These are phyloP conservation scores for Saccharum officinarum DNA, from an alignment of 176 grass and related monocot species.

Conservation along the genomic window DNA sequence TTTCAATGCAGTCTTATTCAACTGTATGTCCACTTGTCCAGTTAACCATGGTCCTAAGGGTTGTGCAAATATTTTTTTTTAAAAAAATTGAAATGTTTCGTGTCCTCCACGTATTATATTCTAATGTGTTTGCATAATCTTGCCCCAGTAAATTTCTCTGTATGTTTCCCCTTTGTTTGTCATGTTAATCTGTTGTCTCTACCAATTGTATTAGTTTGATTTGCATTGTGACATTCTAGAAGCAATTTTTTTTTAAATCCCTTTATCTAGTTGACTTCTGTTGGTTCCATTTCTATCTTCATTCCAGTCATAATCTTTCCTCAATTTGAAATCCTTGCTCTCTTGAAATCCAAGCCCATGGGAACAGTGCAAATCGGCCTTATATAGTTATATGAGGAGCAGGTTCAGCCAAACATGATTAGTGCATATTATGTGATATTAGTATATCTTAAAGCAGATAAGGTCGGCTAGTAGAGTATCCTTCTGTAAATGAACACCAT, in stretches of 20 bases:
- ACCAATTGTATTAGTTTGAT: not conserved
- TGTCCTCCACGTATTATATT: not conserved
- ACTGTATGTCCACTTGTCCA: conserved; percentile 11
- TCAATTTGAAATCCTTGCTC: not conserved
- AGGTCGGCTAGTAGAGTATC: not conserved
- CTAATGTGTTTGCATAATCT: not conserved
- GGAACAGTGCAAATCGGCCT: not conserved
- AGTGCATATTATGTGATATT: not conserved
- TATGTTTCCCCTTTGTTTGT: not conserved
- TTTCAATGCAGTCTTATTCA: not conserved
- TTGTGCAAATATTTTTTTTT: not conserved
- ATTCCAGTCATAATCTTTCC: not conserved
- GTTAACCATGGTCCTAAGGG: not conserved
- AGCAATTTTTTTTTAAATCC: not conserved
- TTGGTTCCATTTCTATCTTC: not conserved
- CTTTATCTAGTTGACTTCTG: not conserved
- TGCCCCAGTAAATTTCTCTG: not conserved
- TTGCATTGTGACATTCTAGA: not conserved
- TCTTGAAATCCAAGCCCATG: not conserved
- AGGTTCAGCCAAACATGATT: not conserved
- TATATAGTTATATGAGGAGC: not conserved
- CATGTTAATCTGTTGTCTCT: not conserved
- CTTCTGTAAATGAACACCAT: not conserved
- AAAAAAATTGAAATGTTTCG: not conserved
- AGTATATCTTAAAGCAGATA: not conserved